Conservation (phyloP, 768 basidiomycete genomes). For the Coprinopsis cinerea region DNA sequence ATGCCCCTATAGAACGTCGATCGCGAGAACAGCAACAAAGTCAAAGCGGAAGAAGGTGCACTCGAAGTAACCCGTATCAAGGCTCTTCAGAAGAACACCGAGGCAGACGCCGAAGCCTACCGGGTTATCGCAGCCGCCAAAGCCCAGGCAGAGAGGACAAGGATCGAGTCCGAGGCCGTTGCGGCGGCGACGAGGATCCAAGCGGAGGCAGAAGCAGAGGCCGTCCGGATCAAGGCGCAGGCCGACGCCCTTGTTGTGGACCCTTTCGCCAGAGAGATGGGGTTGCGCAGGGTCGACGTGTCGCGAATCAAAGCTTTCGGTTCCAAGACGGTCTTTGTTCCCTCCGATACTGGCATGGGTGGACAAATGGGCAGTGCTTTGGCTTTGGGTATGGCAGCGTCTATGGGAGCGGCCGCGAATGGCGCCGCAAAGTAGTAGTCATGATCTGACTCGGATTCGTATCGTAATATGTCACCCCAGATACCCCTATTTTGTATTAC, state of each 20-base stretch:
- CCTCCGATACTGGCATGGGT: constrained; percentile 49
- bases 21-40: constrained; percentile 81
- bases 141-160: constrained; percentile 63
- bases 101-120: constrained; percentile 76
- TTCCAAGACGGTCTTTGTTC: constrained; percentile 61
- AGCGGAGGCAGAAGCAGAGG: constrained; percentile 70
- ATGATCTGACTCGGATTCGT: background rate
- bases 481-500: too few species aligned
- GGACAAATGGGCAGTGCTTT: constrained; percentile 55
- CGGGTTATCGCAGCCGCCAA: constrained; percentile 66
- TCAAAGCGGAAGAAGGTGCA: constrained; percentile 80
- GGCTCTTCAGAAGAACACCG: constrained; percentile 55
- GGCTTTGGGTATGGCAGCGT: constrained; percentile 66
- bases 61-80: constrained; percentile 74
- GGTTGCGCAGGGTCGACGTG: constrained; percentile 61
- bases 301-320: constrained; percentile 61
- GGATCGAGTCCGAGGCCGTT: constrained; percentile 71
- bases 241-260: constrained; percentile 61
- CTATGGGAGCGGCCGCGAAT: constrained; percentile 42
- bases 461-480: background rate
- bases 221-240: constrained; percentile 54
- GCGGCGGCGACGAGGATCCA: constrained; percentile 73
- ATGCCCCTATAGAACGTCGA: constrained; percentile 60
- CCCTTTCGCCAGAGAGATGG: constrained; percentile 73
- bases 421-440: constrained; percentile 10